Evolutionary conservation across 805 yeast genomes (phyloP).

Genomic region (Yarrowia osloensis): DNA sequence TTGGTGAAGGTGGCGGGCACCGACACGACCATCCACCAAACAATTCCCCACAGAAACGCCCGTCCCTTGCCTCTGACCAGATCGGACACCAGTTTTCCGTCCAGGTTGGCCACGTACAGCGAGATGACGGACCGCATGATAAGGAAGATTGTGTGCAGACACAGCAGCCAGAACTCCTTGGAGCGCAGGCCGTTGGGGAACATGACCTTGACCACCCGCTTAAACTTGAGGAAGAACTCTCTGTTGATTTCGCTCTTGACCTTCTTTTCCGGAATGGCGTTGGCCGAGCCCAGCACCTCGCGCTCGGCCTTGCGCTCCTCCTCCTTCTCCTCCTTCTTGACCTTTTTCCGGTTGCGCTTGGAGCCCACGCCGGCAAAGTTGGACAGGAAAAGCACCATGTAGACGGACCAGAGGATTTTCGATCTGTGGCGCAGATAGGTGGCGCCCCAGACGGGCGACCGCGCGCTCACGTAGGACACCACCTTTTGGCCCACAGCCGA

Average conservation of each 20-base stretch:
- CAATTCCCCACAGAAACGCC: conserved; percentile 61
- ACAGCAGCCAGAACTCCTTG: conserved; percentile 45
- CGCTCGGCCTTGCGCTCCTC: conserved; percentile 22
- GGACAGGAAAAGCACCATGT: conserved; percentile 35
- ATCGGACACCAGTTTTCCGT: conserved; percentile 81
- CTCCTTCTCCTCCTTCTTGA: conserved; percentile 16
- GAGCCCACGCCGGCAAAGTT: conserved; percentile 35
- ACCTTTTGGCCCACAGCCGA: conserved; percentile 27
- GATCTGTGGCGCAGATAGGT: conserved; percentile 35
- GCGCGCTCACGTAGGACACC: conserved; percentile 8
- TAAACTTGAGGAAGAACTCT: conserved; percentile 33
- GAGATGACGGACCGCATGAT: conserved; percentile 71
- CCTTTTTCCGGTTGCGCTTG: conserved; percentile 32
- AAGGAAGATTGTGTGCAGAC: conserved; percentile 59
- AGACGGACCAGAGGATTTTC: conserved; percentile 35
- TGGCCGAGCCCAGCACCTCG: conserved; percentile 33
- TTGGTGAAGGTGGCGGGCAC: conserved; percentile 83
- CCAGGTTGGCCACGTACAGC: conserved; percentile 79
- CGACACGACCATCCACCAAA: conserved; percentile 81
- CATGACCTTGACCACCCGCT: conserved; percentile 41
- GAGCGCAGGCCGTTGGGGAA: conserved; percentile 41
- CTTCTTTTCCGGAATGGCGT: conserved; percentile 33
- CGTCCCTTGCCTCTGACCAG: conserved; percentile 70
- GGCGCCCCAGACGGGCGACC: conserved; percentile 32
- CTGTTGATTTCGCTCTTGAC: conserved; percentile 39